Conservation (phyloP, 2,329 filamentous ascomycete species). For the Diaporthe vaccinii region DNA sequence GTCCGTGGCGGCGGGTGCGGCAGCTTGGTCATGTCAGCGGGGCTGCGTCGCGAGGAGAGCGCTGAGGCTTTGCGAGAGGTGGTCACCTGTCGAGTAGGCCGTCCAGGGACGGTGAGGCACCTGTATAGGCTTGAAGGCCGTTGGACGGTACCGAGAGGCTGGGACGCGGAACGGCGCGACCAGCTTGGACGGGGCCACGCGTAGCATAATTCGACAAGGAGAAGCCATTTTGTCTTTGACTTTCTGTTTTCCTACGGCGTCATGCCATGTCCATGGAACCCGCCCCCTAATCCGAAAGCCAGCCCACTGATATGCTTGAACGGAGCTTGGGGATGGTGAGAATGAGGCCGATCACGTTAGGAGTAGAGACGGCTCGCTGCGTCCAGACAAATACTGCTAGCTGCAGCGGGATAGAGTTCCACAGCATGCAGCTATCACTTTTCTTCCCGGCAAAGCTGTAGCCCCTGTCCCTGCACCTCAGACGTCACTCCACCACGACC, state of each 20-base stretch:
- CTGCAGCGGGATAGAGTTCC: constrained; percentile 6
- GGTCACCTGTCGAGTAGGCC: constrained; percentile 41
- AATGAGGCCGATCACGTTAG: not conserved
- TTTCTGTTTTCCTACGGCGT: not conserved
- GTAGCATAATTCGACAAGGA: constrained; percentile 32
- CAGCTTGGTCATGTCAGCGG: constrained; percentile 44
- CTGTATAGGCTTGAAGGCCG: constrained; percentile 11
- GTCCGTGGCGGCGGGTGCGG: constrained; percentile 13
- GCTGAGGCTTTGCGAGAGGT: constrained; percentile 2
- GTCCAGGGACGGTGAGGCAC: constrained; percentile 19
- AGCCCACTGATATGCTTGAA: not conserved
- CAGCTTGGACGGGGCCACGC: constrained; percentile 34
- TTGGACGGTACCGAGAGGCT: constrained; percentile 16
- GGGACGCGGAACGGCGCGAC: not conserved
- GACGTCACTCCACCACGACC: constrained; percentile 32
- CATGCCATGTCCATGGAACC: constrained; percentile 36
- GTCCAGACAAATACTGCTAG: constrained; percentile 4
- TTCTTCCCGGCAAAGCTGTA: not conserved
- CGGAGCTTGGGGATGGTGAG: not conserved
- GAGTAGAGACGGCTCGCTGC: not conserved
- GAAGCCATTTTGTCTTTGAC: constrained; percentile 38
- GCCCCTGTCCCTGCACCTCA: constrained; percentile 21
- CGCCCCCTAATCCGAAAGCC: constrained; percentile 7
- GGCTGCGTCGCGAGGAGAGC: constrained; percentile 30
- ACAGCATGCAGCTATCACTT: constrained; percentile 27